Evolutionary conservation across 441 rosid genomes (phyloP), one percentile per base, ranked within the genome.

Genomic region (Corymbia citriodora): DNA sequence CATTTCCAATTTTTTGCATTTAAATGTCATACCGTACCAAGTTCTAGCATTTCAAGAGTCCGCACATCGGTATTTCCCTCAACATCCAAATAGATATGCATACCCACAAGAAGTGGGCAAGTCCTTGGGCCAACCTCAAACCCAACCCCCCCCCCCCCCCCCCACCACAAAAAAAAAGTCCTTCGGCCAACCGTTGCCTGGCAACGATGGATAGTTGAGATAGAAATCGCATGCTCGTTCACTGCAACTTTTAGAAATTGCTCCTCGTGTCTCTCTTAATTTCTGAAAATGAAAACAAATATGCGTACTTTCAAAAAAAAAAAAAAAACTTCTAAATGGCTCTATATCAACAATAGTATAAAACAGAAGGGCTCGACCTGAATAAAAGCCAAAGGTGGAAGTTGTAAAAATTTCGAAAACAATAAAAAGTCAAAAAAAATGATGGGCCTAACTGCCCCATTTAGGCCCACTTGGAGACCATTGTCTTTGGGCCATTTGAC

Each of bases 211-310:
- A 74, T 40, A 0, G 2, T 0, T 2, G 5, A 72, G 9, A 19
- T 36, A 72, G 0, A 72, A 63, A 63, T 29, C 0, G 0, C 8
- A n/a, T 15, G 0, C 0, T 16, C 16, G 0, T 65, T 65, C 3
- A 2, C 2, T 7, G 0, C 1, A n/a, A 65, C 6, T 65, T n/a
- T 19, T 36, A 0, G 5, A 36, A 40, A 6, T 12, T 61, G 16
- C 70, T 27, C 31, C 16, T 61, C 8, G 15, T 12, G 27, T 27
- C 23, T 61, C 31, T 6, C 70, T 61, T 11, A 27, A 61, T 2
- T 12, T 12, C 12, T 6, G 15, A 61, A 61, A 61, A 27, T 27
- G 31, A 27, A 61, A 59, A 59, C n/a, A 25, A 11, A 10, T n/a
- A 12, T 25, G 4, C 15, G n/a, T 10, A 2, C 50, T 72, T 36